Percentiles rank a stretch among this genome's conserved stretches.
These are phyloP conservation scores for Neurospora terricola DNA, from an alignment of 495 filamentous ascomycete genomes.

Conservation along the genomic window DNA sequence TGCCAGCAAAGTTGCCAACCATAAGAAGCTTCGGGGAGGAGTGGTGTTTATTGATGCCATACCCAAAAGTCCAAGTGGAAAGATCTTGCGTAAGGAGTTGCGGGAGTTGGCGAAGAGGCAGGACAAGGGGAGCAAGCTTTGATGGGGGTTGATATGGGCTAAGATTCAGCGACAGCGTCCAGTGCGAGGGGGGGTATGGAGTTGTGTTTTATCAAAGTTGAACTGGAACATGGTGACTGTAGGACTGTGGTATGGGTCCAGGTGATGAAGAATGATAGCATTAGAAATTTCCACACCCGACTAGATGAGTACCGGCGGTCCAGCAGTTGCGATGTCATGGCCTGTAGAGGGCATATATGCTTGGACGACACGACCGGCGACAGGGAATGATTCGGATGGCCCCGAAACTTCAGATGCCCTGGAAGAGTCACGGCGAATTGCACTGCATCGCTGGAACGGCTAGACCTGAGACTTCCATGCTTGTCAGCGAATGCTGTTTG, in stretches of 20 bases:
- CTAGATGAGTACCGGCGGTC: too few species aligned
- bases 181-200: too few species aligned
- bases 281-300: too few species aligned
- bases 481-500: neutral
- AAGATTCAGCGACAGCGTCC: too few species aligned
- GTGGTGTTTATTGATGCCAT: constrained; percentile 65
- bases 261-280: too few species aligned
- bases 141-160: neutral
- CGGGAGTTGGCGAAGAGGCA: constrained; percentile 23
- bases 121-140: constrained; percentile 10
- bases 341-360: too few species aligned
- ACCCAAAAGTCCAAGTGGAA: constrained; percentile 74
- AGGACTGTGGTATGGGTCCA: neutral
- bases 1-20: constrained; percentile 45
- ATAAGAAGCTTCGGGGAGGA: constrained; percentile 70
- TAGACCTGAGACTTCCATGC: neutral
- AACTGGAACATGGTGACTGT: neutral
- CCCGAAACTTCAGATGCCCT: too few species aligned
- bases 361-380: too few species aligned
- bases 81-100: constrained; percentile 64
- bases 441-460: neutral
- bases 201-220: neutral
- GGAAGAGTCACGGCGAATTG: too few species aligned
- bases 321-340: too few species aligned
- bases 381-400: too few species aligned